phyloP scores from a whole-genome alignment of 352 stramenopile species.

The Globisporangium megalacanthum region DNA sequence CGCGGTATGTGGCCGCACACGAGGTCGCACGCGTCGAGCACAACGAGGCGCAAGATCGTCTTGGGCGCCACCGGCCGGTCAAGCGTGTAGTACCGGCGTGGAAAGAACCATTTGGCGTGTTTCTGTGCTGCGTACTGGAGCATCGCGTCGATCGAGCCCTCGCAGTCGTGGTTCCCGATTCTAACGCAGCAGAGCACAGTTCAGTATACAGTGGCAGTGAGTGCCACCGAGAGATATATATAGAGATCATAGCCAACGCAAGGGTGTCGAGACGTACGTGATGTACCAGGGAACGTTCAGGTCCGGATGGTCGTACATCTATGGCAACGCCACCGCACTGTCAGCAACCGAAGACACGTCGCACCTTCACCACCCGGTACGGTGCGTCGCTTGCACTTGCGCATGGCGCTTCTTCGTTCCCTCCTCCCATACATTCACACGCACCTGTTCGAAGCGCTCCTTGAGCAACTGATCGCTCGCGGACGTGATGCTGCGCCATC shows the following conservation, averaged over 20 bases:
- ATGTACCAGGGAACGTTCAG: constrained; percentile 83
- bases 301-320: constrained; percentile 71
- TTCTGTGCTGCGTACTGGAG: constrained; percentile 67
- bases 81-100: constrained; percentile 71
- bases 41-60: constrained; percentile 74
- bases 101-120: constrained; percentile 76
- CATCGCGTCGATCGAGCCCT: constrained; percentile 79
- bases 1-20: constrained; percentile 77
- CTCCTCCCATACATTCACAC: neutral
- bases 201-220: too few relatives aligned
- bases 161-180: constrained; percentile 86
- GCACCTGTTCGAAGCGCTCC: constrained; percentile 74
- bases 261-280: constrained; percentile 35
- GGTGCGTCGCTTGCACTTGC: neutral
- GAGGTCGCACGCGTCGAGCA: constrained; percentile 77
- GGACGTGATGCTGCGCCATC: constrained; percentile 42
- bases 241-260: neutral
- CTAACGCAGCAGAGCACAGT: constrained; percentile 15
- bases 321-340: constrained; percentile 1
- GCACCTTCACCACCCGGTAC: neutral
- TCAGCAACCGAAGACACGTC: neutral
- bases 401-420: neutral
- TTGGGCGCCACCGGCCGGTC: constrained; percentile 73
- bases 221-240: too few relatives aligned
- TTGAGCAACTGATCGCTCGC: constrained; percentile 48